Base-by-base conservation (phyloP, 2,329 filamentous ascomycete species). In the Atkinsonella texensis region DNA sequence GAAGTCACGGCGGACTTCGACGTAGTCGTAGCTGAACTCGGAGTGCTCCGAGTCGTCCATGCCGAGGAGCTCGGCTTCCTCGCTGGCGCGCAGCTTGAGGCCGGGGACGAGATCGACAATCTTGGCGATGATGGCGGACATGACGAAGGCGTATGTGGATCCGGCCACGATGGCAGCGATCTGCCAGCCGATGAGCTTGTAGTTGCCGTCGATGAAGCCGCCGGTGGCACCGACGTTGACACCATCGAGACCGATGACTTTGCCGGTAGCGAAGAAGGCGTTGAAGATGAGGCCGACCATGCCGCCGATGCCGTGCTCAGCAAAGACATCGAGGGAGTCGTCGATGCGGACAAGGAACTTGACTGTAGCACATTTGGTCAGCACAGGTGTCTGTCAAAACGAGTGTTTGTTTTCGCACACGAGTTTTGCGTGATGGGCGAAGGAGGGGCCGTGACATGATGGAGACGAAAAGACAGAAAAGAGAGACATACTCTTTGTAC, bases 21-120 rank as follows among this genome's bases (percentile, higher is more conserved):
- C 87, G 67, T 91, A 93, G 67, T 93, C 87, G 74, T 91, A 91
- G 12, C 87, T 87, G 65, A 91, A 93, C 70, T 93, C 87, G 68
- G 87, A 87, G 60, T 91, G 85, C 71, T 93, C 87, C 70, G 91
- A 87, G 64, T 91, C 87, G 63, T 93, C 87, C 85, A 91, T 90
- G 59, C 87, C 87, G 52, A 91, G 80, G 12, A 91, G 80, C 69
- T 93, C 87, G 23, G 87, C 87, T 68, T 90, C 84, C 62, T 89
- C 85, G 28, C 80, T 84, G 9, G 87, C 86, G 53, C 87, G 85
- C 45, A 93, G 84, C 65, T 89, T 80, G 18, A 93, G 78, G 46
- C 87, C 87, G 28, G 87, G 87, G 20, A 89, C 75, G 56, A 82
- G 65, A 71, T 93, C 84, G 70, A 93, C 85, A 62, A 71, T 64